Conservation (phyloP, 2,329 filamentous ascomycete species). For the Talaromyces marneffei region DNA sequence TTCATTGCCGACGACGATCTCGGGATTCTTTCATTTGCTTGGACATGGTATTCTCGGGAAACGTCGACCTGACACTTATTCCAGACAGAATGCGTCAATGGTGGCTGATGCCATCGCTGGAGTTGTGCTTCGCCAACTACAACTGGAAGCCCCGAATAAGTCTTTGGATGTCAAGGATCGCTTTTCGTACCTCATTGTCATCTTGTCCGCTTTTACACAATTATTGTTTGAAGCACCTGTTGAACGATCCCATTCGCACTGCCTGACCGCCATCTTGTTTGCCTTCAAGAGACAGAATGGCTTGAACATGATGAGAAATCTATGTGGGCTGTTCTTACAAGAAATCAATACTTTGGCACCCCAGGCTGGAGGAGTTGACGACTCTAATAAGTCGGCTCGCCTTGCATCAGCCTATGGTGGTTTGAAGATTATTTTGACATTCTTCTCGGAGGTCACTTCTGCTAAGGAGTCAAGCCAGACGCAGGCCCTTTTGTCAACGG, state of each 20-base stretch:
- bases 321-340: constrained; percentile 63
- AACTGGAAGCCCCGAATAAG: constrained; percentile 43
- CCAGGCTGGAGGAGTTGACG: constrained; percentile 36
- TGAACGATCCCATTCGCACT: constrained; percentile 47
- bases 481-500: constrained; percentile 46
- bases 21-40: constrained; percentile 76
- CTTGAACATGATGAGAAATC: constrained; percentile 64
- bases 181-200: constrained; percentile 75
- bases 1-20: constrained; percentile 71
- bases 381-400: constrained; percentile 37
- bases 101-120: constrained; percentile 66
- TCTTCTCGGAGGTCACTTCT: constrained; percentile 71
- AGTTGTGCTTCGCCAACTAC: constrained; percentile 63
- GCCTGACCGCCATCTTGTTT: constrained; percentile 68
- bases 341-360: constrained; percentile 49
- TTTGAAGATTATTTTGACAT: constrained; percentile 75
- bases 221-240: constrained; percentile 63
- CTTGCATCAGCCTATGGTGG: constrained; percentile 52
- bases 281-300: constrained; percentile 81
- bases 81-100: constrained; percentile 55
- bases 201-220: constrained; percentile 70
- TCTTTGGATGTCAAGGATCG: constrained; percentile 53
- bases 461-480: constrained; percentile 70
- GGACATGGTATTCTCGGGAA: constrained; percentile 75
- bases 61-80: constrained; percentile 61